These are phyloP conservation scores for Amanita polypyramis DNA, from an alignment of 768 basidiomycete species.

Conservation along the genomic window DNA sequence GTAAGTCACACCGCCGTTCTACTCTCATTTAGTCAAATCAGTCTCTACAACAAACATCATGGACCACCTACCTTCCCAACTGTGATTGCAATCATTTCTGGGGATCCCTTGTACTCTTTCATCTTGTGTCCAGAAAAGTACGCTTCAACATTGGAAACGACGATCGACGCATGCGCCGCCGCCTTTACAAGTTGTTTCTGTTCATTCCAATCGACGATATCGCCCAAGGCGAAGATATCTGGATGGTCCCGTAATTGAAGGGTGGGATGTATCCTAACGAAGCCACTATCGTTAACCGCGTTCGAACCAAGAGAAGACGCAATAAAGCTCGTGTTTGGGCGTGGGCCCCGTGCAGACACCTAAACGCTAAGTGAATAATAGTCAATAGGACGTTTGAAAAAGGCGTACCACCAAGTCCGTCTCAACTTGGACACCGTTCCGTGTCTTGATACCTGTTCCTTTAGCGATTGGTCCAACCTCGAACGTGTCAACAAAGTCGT, in stretches of 20 bases:
- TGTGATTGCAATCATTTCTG: conserved; percentile 44
- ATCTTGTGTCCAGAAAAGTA: conserved; percentile 18
- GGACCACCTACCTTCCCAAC: conserved; percentile 30
- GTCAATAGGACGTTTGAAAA: neutral
- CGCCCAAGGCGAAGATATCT: conserved; percentile 47
- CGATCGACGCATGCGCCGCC: conserved; percentile 28
- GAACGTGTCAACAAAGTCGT: conserved; percentile 39
- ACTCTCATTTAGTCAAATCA: conserved; percentile 1
- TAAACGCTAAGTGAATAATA: conserved; percentile 7
- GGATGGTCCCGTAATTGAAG: conserved; percentile 37
- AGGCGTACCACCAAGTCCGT: conserved; percentile 44
- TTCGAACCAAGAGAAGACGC: conserved; percentile 22
- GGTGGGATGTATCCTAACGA: conserved; percentile 36
- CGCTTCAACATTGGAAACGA: conserved; percentile 35
- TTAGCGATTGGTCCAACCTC: conserved; percentile 24
- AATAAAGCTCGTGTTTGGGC: conserved; percentile 37
- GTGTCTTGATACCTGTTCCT: conserved; percentile 26
- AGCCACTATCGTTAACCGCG: conserved; percentile 21
- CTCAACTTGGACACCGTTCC: conserved; percentile 29
- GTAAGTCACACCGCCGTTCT: conserved; percentile 30
- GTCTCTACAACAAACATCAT: neutral
- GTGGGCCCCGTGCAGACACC: conserved; percentile 23
- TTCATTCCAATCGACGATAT: conserved; percentile 43
- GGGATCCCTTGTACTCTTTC: conserved; percentile 36
- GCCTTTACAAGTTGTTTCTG: conserved; percentile 45